Conservation (phyloP, 1,284 basidiomycete genomes). For the Marasmius oreades region DNA sequence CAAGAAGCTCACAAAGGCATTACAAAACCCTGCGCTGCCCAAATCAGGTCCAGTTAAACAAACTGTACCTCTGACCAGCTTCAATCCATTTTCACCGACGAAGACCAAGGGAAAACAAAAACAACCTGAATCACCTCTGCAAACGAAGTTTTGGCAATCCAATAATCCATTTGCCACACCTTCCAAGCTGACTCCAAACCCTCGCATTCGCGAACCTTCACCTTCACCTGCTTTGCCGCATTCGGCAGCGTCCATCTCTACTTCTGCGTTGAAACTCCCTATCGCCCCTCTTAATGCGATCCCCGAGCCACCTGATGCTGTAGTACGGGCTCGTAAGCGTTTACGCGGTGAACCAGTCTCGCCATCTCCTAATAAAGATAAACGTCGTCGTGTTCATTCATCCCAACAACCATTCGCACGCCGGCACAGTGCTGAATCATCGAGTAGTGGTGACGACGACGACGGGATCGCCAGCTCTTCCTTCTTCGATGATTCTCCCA, state of each 20-base stretch:
- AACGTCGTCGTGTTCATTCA: slow-evolving; percentile 50
- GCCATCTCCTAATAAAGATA: slow-evolving; percentile 73
- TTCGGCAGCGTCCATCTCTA: slow-evolving; percentile 22
- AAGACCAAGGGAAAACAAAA: slow-evolving; percentile 50
- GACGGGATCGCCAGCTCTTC: slow-evolving; percentile 39
- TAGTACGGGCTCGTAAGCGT: slow-evolving; percentile 71
- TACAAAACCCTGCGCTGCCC: slow-evolving; percentile 31
- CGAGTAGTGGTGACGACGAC: slow-evolving; percentile 36
- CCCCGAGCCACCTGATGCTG: slow-evolving; percentile 35
- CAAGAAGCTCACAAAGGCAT: slow-evolving; percentile 68
- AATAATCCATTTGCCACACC: slow-evolving; percentile 57
- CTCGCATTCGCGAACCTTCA: slow-evolving; percentile 18
- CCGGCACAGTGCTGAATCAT: slow-evolving; percentile 19
- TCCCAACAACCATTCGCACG: slow-evolving; percentile 25
- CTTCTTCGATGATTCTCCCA: slow-evolving; percentile 66
- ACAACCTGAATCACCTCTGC: slow-evolving; percentile 21
- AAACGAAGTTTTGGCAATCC: slow-evolving; percentile 13
- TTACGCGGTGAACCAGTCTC: slow-evolving; percentile 77
- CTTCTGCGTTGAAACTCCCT: slow-evolving; percentile 14
- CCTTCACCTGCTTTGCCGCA: slow-evolving; percentile 27
- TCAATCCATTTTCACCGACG: slow-evolving; percentile 76
- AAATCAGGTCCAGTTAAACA: slow-evolving; percentile 46
- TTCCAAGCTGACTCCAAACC: slow-evolving; percentile 35
- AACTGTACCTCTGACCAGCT: slow-evolving; percentile 47
- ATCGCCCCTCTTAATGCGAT: not conserved